These are phyloP conservation scores for Lactarius hatsudake DNA, from an alignment of 768 basidiomycete species.

Conservation along the genomic window DNA sequence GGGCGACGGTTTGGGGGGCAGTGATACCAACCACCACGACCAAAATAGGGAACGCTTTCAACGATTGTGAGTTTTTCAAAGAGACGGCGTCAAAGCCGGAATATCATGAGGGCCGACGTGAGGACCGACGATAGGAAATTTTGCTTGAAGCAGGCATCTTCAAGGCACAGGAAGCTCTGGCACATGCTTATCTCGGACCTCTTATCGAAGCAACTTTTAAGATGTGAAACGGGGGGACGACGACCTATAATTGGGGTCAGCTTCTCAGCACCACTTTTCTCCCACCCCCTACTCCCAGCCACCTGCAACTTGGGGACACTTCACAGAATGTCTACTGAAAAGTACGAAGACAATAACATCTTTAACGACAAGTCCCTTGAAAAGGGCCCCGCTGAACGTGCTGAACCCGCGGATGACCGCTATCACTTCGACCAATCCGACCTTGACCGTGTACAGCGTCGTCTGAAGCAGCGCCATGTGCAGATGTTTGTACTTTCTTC, in stretches of 20 bases:
- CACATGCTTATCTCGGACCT: neutral
- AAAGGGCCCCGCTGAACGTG: conserved; percentile 32
- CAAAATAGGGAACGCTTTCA: no score
- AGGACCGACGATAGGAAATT: neutral
- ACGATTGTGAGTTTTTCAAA: no score
- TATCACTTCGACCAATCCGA: conserved; percentile 57
- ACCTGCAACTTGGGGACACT: neutral
- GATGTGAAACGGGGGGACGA: neutral
- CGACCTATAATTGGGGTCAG: neutral
- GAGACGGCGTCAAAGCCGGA: no score
- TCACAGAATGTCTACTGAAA: conserved; percentile 10
- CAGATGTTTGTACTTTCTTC: conserved; percentile 56
- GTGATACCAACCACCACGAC: no score
- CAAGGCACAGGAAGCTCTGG: neutral
- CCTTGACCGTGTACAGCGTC: conserved; percentile 67
- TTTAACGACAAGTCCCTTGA: conserved; percentile 24
- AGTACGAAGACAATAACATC: neutral
- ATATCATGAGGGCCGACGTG: neutral
- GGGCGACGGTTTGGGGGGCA: no score
- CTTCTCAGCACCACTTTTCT: neutral
- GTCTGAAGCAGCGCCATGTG: conserved; percentile 73
- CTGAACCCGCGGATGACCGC: conserved; percentile 29
- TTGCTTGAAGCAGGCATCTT: neutral
- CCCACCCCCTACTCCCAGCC: neutral
- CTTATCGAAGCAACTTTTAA: neutral